phyloP scores from a whole-genome alignment of 148 eudicot species.

The Rhododendron williamsianum region DNA sequence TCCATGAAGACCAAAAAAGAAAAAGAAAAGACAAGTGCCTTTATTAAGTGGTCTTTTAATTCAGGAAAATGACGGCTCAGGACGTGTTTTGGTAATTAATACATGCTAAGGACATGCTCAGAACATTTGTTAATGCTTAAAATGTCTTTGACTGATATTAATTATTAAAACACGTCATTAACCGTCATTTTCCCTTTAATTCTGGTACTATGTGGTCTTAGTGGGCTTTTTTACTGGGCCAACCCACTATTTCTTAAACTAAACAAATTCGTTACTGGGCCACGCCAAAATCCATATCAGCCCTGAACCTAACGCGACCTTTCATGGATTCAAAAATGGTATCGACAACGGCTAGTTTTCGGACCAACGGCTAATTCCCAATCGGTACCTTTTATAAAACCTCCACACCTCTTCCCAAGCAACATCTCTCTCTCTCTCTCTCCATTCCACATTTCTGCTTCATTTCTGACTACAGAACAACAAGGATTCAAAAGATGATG shows the following conservation, averaged over 20 bases:
- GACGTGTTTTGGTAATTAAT: too few species aligned
- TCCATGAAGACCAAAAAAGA: too few species aligned
- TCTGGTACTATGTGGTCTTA: too few species aligned
- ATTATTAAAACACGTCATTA: too few species aligned
- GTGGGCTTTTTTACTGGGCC: too few species aligned
- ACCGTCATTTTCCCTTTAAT: too few species aligned
- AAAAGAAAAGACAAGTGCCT: not conserved
- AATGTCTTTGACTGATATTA: accelerated
- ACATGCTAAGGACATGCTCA: too few species aligned
- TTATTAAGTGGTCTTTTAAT: too few species aligned
- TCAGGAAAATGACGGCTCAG: too few species aligned
- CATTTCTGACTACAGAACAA: not conserved
- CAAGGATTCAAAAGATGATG: conserved; percentile 39
- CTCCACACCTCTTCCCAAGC: not conserved
- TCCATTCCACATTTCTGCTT: conserved; percentile 6
- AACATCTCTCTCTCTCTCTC: conserved; percentile 17
- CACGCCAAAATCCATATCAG: not conserved
- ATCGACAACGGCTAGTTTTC: not conserved
- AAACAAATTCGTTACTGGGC: not conserved
- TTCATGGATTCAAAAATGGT: not conserved
- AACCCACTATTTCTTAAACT: not conserved
- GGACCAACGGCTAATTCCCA: not conserved
- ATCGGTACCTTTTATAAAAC: not conserved
- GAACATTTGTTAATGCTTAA: too few species aligned
- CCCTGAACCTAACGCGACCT: not conserved